Conservation (phyloP, 202 grass and related monocot species). For the Sporobolus alterniflorus region DNA sequence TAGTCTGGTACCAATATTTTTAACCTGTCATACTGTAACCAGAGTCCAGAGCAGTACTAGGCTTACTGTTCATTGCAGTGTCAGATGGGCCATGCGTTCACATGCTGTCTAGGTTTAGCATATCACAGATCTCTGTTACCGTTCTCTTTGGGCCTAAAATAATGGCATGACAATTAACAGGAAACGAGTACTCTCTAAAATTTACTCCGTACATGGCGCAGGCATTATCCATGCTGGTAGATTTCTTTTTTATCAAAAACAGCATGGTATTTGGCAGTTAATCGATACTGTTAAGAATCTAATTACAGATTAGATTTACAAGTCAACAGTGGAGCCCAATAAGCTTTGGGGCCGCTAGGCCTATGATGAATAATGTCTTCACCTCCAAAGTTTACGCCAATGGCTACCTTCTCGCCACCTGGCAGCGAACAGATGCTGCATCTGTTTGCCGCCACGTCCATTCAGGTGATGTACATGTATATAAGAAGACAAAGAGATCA, state of each 20-base stretch:
- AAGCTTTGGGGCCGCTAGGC: too few relatives aligned
- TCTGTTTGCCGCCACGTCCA: too few relatives aligned
- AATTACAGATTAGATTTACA: too few relatives aligned
- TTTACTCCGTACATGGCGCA: neutral
- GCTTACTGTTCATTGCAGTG: constrained; percentile 39
- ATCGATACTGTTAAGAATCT: too few relatives aligned
- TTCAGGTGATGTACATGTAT: too few relatives aligned
- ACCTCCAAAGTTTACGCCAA: too few relatives aligned
- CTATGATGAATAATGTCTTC: too few relatives aligned
- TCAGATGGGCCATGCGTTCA: constrained; percentile 41
- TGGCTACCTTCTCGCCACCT: too few relatives aligned
- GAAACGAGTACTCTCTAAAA: neutral
- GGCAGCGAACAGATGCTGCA: too few relatives aligned
- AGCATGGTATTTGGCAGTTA: neutral
- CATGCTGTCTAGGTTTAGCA: constrained; percentile 37
- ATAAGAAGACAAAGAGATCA: too few relatives aligned
- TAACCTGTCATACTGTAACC: constrained; percentile 32
- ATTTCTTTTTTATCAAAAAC: neutral
- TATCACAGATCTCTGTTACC: constrained; percentile 1
- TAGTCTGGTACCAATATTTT: constrained; percentile 14
- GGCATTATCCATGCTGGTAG: neutral
- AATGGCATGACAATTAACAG: neutral
- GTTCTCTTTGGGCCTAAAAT: neutral
- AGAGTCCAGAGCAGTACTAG: constrained; percentile 11
- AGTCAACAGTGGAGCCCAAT: too few relatives aligned